Percentiles rank a stretch among this genome's conserved stretches.
Evolutionary conservation across 2,329 filamentous ascomycete genomes (phyloP).

Genomic region (Colletotrichum sp.): DNA sequence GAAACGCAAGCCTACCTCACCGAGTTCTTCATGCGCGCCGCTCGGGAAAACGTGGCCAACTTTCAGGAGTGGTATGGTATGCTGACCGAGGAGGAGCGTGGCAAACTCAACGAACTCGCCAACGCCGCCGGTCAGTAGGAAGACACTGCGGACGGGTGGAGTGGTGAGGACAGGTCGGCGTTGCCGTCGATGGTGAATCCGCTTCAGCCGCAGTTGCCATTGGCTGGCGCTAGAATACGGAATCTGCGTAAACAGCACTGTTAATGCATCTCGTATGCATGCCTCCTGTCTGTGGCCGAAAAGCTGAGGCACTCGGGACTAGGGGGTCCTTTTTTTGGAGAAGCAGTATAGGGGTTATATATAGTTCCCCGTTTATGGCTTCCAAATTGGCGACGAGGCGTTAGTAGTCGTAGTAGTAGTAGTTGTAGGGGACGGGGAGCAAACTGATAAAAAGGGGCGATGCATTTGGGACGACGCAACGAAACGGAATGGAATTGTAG

Average conservation of each 20-base stretch:
- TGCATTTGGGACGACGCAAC: background rate
- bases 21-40: constrained; percentile 76
- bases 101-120: constrained; percentile 60
- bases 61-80: constrained; percentile 63
- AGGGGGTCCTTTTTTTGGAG: background rate
- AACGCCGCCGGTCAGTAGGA: constrained; percentile 33
- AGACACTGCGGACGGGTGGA: background rate
- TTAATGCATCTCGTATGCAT: background rate
- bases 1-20: constrained; percentile 87
- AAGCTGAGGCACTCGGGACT: background rate
- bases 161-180: background rate
- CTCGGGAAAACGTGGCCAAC: constrained; percentile 59
- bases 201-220: constrained; percentile 10
- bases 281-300: background rate
- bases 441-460: background rate
- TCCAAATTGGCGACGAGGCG: background rate
- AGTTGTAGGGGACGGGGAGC: background rate
- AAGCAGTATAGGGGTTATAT: background rate
- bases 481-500: background rate
- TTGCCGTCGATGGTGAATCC: background rate
- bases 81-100: constrained; percentile 61
- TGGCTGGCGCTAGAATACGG: constrained; percentile 12
- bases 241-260: constrained; percentile 12
- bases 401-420: background rate
- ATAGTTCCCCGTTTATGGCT: background rate